phyloP scores from a whole-genome alignment of 2,329 filamentous ascomycete genomes.

The Torrubiellomyces zombiae region DNA sequence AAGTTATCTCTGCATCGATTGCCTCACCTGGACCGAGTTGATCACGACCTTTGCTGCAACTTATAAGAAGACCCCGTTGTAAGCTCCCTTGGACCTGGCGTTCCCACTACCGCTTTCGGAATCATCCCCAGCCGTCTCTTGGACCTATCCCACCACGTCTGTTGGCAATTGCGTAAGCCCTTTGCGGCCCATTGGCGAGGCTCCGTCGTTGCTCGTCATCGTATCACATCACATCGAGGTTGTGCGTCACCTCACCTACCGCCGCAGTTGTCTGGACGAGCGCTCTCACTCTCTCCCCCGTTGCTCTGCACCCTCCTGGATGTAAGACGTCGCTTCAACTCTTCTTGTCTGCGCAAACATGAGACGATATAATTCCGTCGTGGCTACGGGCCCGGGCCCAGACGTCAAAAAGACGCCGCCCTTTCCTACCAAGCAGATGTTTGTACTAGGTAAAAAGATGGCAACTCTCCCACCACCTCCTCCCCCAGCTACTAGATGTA shows the following conservation, averaged over 20 bases:
- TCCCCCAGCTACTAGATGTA: background rate
- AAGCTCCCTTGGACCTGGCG: background rate
- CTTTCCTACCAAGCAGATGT: constrained; percentile 29
- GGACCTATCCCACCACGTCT: no score
- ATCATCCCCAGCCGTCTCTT: no score
- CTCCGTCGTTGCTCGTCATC: background rate
- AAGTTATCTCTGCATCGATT: no score
- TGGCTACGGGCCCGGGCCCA: constrained; percentile 9
- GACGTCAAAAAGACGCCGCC: constrained; percentile 12
- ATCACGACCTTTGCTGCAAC: background rate
- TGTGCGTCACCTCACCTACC: background rate
- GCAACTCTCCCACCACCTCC: constrained; percentile 1
- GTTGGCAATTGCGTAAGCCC: no score
- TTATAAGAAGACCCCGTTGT: background rate
- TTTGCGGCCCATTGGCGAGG: background rate
- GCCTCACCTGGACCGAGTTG: background rate
- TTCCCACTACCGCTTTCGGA: background rate
- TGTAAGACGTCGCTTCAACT: no score
- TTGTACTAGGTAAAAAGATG: constrained; percentile 30
- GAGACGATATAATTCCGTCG: constrained; percentile 12
- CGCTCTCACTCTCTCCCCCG: background rate
- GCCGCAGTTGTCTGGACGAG: background rate
- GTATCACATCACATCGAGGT: no score
- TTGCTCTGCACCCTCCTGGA: no score
- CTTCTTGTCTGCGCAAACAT: constrained; percentile 12